phyloP scores from a whole-genome alignment of 2,329 filamentous ascomycete species.

The Fusarium mexicanum region DNA sequence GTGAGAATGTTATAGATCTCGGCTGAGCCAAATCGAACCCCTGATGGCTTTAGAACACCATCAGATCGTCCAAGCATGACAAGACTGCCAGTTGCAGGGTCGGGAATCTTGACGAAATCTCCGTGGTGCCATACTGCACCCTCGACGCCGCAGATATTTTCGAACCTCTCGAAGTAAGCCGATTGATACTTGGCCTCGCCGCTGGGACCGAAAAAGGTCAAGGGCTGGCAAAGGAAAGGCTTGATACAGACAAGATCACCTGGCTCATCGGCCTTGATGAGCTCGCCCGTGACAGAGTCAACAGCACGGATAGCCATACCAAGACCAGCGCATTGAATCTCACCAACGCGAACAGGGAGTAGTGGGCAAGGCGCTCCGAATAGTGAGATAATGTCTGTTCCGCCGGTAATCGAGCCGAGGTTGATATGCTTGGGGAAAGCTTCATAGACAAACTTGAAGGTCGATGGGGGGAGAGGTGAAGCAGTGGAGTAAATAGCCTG shows the following conservation, averaged over 20 bases:
- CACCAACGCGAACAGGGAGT: slow-evolving; percentile 75
- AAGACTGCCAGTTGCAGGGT: slow-evolving; percentile 77
- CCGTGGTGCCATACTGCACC: slow-evolving; percentile 87
- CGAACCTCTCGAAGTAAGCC: slow-evolving; percentile 90
- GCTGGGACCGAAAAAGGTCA: slow-evolving; percentile 81
- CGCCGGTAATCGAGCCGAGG: slow-evolving; percentile 92
- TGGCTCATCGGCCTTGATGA: slow-evolving; percentile 69
- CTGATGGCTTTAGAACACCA: slow-evolving; percentile 90
- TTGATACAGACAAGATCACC: slow-evolving; percentile 89
- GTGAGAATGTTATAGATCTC: slow-evolving; percentile 97
- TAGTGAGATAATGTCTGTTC: slow-evolving; percentile 95
- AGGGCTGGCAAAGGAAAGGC: slow-evolving; percentile 90
- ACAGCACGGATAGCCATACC: slow-evolving; percentile 79
- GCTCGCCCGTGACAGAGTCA: slow-evolving; percentile 65
- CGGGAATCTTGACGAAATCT: slow-evolving; percentile 79
- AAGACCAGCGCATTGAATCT: slow-evolving; percentile 81
- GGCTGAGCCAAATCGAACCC: slow-evolving; percentile 90
- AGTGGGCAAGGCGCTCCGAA: slow-evolving; percentile 88
- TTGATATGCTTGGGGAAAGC: slow-evolving; percentile 85
- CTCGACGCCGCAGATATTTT: slow-evolving; percentile 50
- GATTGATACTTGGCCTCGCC: slow-evolving; percentile 78
- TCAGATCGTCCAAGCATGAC: slow-evolving; percentile 94
- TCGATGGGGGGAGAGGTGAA: slow-evolving; percentile 90
- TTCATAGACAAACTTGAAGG: slow-evolving; percentile 88
- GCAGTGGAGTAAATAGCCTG: slow-evolving; percentile 94